A percentile compares a stretch with the other conserved stretches of the same genome.
These are phyloP conservation scores for Xerocomus nothofagi DNA, from an alignment of 1,284 basidiomycete genomes.

Conservation along the genomic window DNA sequence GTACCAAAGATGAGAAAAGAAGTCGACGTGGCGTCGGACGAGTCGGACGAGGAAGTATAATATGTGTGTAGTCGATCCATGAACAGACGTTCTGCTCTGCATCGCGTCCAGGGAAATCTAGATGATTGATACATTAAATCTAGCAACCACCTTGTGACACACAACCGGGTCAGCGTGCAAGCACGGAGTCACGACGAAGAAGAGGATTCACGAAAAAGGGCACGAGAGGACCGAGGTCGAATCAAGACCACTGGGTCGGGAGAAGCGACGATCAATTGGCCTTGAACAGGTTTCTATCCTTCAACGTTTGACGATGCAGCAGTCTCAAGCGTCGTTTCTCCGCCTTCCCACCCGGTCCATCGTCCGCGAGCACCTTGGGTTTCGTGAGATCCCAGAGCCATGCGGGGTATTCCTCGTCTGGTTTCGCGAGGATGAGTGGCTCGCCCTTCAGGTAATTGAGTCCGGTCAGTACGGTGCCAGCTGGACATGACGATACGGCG, in stretches of 20 bases:
- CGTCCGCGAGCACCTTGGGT: conserved; percentile 57
- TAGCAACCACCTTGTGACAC: not conserved
- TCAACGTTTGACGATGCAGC: conserved; percentile 64
- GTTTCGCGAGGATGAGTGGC: conserved; percentile 72
- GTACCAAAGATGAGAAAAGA: conserved; percentile 44
- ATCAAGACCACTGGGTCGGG: too few species aligned
- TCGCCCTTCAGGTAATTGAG: conserved; percentile 85
- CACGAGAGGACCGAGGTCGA: too few species aligned
- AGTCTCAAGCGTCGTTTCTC: conserved; percentile 61
- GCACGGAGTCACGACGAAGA: too few species aligned
- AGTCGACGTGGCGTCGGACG: conserved; percentile 36
- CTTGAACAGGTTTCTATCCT: conserved; percentile 77
- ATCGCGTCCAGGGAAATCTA: not conserved
- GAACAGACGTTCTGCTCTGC: not conserved
- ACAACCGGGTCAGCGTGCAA: too few species aligned
- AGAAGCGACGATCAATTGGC: conserved; percentile 45
- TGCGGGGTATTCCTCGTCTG: conserved; percentile 84
- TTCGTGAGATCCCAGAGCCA: conserved; percentile 86
- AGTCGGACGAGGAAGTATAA: conserved; percentile 39
- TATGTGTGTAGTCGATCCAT: too few species aligned
- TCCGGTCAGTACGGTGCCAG: conserved; percentile 74
- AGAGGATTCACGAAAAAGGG: not conserved
- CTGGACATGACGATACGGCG: conserved; percentile 56
- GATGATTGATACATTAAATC: not conserved
- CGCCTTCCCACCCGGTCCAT: conserved; percentile 68